A percentile compares a stretch with the other conserved stretches of the same genome.
Evolutionary conservation across 345 rosid species (phyloP).

Genomic region (Trapa bicornis): DNA sequence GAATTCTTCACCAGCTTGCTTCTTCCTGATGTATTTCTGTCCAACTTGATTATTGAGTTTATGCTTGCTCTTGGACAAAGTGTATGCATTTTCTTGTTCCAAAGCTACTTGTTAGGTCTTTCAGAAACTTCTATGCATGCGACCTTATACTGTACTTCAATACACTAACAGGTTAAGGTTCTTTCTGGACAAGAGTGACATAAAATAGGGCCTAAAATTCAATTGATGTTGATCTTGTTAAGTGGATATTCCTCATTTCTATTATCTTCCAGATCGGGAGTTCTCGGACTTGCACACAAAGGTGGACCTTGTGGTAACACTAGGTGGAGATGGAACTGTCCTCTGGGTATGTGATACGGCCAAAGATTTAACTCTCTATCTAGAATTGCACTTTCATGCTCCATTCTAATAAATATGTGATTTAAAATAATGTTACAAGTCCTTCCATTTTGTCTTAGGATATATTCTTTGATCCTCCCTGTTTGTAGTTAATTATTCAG

Average conservation of each 20-base stretch:
- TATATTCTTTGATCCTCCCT: background rate
- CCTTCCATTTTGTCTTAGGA: background rate
- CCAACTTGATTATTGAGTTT: background rate
- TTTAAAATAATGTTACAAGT: background rate
- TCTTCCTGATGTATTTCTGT: background rate
- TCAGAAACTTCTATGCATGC: background rate
- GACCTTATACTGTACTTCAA: background rate
- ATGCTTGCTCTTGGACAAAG: background rate
- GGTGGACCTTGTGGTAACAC: conserved; percentile 93
- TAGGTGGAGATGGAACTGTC: conserved; percentile 99
- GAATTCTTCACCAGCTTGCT: background rate
- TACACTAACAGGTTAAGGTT: background rate
- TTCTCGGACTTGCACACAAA: conserved; percentile 58
- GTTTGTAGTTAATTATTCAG: background rate
- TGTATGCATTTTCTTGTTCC: background rate
- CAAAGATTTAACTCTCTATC: background rate
- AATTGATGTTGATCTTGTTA: no score
- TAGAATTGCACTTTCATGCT: background rate
- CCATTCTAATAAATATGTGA: background rate
- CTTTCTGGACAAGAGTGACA: no score
- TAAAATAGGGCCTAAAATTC: no score
- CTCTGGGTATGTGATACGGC: conserved; percentile 60
- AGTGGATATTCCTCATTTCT: background rate
- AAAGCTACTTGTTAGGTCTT: background rate
- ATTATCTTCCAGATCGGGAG: conserved; percentile 49